Base-by-base conservation (phyloP, 208 protist species). In the Plasmodiophora brassicae region DNA sequence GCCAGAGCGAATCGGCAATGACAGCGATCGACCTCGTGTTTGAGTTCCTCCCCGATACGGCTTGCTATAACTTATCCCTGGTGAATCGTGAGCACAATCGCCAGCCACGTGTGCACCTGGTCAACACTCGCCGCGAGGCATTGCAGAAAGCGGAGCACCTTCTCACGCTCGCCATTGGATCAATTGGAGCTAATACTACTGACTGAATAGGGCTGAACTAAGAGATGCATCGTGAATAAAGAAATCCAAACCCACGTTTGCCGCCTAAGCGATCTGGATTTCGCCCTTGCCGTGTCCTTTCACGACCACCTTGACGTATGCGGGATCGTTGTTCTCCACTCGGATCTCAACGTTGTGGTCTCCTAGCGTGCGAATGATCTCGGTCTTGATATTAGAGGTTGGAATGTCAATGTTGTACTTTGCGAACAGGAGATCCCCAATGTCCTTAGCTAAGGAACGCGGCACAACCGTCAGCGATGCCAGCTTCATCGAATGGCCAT, bases 391-490 rank as follows among this genome's bases (percentile, higher is more conserved):
- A 14, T 32, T 5, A 78, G 32, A n/a, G 5, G 65, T n/a, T n/a
- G 32, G 32, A 32, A 78, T 78, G 65, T 78, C 65, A 38, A 78
- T 78, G 41, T 78, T 78, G 41, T 78, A 78, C 65, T 78, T 78
- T 32, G 32, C 65, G n/a, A 78, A 78, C 65, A 78, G n/a, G 14
- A 78, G n/a, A 32, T 78, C 41, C 5, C 32, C 41, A 38, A 78
- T 78, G 5, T 78, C 65, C 14, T 5, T 38, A 5, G 14, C 65
- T 78, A 57, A n/a, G n/a, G 20, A 57, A 57, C 50, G 25, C 14
- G 25, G 25, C 25, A 25, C 25, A 57, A 57, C 14, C 25, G 14
- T 28, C 14, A 57, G 50, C 20, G 25, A 57, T 57, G 25, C 14
- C 50, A 57, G 50, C 41, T 78, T n/a, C 65, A 78, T 44, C 65